A percentile compares a stretch with the other conserved stretches of the same genome.
Evolutionary conservation across 495 filamentous ascomycete genomes (phyloP).

Genomic region (Corynascus novoguineensis): DNA sequence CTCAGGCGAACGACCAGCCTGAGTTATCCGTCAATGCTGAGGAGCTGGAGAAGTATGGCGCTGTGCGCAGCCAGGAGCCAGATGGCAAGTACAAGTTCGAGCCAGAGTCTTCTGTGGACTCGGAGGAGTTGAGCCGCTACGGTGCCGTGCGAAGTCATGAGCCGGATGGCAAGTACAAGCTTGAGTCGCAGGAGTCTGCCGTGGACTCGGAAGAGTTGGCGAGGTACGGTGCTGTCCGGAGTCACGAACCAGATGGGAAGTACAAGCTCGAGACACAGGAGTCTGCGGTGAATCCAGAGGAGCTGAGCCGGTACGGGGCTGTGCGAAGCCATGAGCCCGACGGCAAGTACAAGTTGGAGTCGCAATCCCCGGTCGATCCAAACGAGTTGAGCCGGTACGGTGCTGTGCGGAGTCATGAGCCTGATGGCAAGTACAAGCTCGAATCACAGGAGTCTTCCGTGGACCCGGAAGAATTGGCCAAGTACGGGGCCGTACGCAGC

Average conservation of each 20-base stretch:
- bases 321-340: neutral
- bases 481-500: neutral
- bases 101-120: no score
- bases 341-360: constrained; percentile 8
- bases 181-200: neutral
- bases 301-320: constrained; percentile 9
- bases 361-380: neutral
- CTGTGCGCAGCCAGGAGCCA: no score
- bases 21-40: no score
- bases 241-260: constrained; percentile 23
- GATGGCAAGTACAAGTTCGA: no score
- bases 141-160: constrained; percentile 14
- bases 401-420: constrained; percentile 15
- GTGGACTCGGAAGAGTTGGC: constrained; percentile 1
- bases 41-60: no score
- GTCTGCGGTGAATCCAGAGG: no score
- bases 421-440: constrained; percentile 24
- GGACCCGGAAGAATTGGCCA: constrained; percentile 7
- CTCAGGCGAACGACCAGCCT: no score
- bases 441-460: neutral
- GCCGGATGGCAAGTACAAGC: constrained; percentile 16
- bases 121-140: neutral
- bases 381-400: constrained; percentile 12
- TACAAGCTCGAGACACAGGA: no score
- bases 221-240: constrained; percentile 13